Base-by-base conservation (phyloP, 768 basidiomycete species). In the Agaricus sinodeliciosus region DNA sequence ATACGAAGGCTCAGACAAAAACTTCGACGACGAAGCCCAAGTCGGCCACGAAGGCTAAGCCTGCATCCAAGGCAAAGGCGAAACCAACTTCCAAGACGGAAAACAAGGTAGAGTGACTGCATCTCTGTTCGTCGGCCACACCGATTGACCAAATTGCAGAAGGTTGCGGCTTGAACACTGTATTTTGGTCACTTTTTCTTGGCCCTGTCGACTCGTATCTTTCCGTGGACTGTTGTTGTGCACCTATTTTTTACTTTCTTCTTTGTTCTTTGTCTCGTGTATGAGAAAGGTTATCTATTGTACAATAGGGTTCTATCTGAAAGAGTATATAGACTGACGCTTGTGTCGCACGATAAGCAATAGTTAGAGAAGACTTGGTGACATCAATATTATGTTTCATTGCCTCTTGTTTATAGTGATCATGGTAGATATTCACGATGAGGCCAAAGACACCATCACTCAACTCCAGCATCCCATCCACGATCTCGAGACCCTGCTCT, bases 401-500 rank as follows among this genome's bases (percentile, higher is more conserved):
- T 9, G 12, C 16, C 6, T 15, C 37, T 16, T 39, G 15, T 39
- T 39, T 39, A 13, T 16, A 5, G 16, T 15, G 2, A n/a, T 39
- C 37, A 39, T 39, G 37, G 15, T 13, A 39, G 59, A 64, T 25
- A 50, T 56, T 37, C 49, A 50, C 13, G 54, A 58, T 19, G 59
- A 65, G 27, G 61, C 75, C 15, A 67, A 72, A 45, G 69, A 76
- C 36, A 61, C 77, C 13, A 64, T 81, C 51, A 61, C 69, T 46
- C 66, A 69, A 42, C 70, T 85, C 8, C 73, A 76, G 57, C 51
- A 63, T n/a, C 72, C 72, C 51, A 60, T 86, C 40, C 57, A 72
- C 11, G 77, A 84, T 51, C 50, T 82, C 18, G 58, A 72, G 15
- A 71, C 72, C 7, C 70, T 90, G 3, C 72, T 87, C 11, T 55